Evolutionary conservation across 192 early-diverging fungal genomes (phyloP).

Genomic region (Mortierella claussenii): DNA sequence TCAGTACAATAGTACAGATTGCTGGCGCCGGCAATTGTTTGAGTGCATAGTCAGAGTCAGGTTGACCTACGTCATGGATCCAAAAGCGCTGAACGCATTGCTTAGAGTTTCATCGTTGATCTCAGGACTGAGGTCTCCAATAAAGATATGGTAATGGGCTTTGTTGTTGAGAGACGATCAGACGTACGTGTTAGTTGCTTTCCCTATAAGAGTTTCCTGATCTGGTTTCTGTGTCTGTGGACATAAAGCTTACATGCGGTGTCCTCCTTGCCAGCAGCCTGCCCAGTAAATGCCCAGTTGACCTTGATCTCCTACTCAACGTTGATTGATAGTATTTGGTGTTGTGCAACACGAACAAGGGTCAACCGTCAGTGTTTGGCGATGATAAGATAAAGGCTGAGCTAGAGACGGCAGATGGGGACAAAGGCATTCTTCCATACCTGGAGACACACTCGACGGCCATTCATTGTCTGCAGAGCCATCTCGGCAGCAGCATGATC

Average conservation of each 20-base stretch:
- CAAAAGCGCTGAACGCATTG: constrained; percentile 81
- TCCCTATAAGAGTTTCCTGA: background rate
- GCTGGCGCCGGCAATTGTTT: background rate
- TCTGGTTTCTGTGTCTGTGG: background rate
- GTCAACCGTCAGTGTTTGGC: too few relatives aligned
- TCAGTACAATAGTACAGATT: too few relatives aligned
- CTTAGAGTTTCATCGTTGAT: constrained; percentile 84
- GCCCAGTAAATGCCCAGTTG: constrained; percentile 73
- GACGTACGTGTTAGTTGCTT: too few relatives aligned
- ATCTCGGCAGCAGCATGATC: constrained; percentile 76
- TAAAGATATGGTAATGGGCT: constrained; percentile 90
- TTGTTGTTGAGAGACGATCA: background rate
- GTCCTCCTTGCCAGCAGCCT: constrained; percentile 69
- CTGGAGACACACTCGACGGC: constrained; percentile 68
- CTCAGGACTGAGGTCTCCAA: constrained; percentile 93
- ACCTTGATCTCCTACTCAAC: constrained; percentile 70
- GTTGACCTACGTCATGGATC: constrained; percentile 75
- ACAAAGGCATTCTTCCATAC: too few relatives aligned
- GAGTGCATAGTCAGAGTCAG: background rate
- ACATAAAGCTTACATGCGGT: constrained; percentile 58
- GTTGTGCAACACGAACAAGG: too few relatives aligned
- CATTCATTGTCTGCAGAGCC: constrained; percentile 80
- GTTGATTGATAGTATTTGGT: too few relatives aligned
- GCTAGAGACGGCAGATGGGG: too few relatives aligned
- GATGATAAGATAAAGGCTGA: background rate